Evolutionary conservation across 345 rosid species (phyloP).

Genomic region (Carallia pectinifolia): DNA sequence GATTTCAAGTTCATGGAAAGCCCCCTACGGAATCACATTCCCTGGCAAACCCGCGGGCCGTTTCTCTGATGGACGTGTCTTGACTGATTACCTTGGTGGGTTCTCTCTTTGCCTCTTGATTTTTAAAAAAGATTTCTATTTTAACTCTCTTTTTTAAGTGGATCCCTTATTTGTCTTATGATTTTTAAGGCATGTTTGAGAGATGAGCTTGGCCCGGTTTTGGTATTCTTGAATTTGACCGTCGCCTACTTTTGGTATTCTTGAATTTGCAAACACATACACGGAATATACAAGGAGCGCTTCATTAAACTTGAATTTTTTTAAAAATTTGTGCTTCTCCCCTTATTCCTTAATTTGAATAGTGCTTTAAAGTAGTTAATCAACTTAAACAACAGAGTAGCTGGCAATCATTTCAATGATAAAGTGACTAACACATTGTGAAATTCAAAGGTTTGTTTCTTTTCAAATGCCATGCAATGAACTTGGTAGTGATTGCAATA

Average conservation of each 20-base stretch:
- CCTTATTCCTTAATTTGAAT: too few relatives aligned
- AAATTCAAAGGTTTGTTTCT: neutral
- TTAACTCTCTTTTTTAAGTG: neutral
- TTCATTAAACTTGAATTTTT: too few relatives aligned
- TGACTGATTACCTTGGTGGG: conserved; percentile 53
- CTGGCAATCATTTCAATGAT: neutral
- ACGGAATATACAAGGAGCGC: too few relatives aligned
- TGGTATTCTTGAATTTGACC: too few relatives aligned
- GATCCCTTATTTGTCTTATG: too few relatives aligned
- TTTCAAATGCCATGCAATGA: too few relatives aligned
- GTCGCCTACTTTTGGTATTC: neutral
- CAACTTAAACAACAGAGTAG: neutral
- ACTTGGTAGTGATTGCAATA: too few relatives aligned
- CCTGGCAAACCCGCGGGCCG: conserved; percentile 69
- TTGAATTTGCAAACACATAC: too few relatives aligned
- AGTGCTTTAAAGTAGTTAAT: neutral
- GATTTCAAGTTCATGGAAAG: conserved; percentile 43
- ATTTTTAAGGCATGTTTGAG: too few relatives aligned
- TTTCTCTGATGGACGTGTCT: conserved; percentile 56
- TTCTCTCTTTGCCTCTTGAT: neutral
- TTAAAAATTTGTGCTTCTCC: too few relatives aligned
- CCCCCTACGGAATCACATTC: conserved; percentile 56
- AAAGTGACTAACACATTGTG: neutral
- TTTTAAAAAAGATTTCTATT: too few relatives aligned
- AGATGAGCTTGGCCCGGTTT: too few relatives aligned